Evolutionary conservation across 2,329 filamentous ascomycete genomes (phyloP).

Genomic region (Hymenoscyphus salicellus): DNA sequence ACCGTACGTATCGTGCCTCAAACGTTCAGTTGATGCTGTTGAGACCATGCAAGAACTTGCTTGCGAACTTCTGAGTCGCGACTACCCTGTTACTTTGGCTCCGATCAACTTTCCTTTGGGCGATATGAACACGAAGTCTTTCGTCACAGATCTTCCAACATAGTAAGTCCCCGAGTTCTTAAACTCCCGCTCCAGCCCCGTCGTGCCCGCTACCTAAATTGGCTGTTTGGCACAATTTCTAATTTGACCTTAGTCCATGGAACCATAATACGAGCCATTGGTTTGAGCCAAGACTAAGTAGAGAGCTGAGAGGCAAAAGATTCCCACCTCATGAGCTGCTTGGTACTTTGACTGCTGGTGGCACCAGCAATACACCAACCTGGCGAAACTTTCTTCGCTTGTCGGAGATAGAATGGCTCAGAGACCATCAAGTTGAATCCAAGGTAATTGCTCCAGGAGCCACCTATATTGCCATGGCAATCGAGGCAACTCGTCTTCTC

Average conservation of each 20-base stretch:
- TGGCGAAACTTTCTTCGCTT: conserved; percentile 34
- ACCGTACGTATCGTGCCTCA: conserved; percentile 20
- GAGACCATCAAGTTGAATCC: conserved; percentile 49
- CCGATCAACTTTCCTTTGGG: conserved; percentile 2
- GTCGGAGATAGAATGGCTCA: conserved; percentile 34
- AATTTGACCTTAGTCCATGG: conserved; percentile 39
- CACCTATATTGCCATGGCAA: conserved; percentile 35
- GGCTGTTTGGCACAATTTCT: no score
- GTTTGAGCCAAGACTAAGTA: conserved; percentile 50
- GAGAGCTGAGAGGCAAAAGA: conserved; percentile 44
- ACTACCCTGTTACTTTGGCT: not conserved
- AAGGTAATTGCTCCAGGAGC: conserved; percentile 33
- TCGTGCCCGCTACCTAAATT: no score
- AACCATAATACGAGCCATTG: conserved; percentile 51
- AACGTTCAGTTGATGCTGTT: conserved; percentile 12
- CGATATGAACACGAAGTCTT: conserved; percentile 10
- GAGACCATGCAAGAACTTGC: conserved; percentile 5
- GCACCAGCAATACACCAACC: conserved; percentile 19
- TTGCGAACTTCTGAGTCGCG: not conserved
- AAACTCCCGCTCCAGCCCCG: no score
- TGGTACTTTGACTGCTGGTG: conserved; percentile 34
- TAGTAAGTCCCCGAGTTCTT: conserved; percentile 36
- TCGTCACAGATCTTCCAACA: conserved; percentile 45
- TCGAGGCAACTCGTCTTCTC: conserved; percentile 30
- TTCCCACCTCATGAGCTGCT: conserved; percentile 49